A percentile compares a stretch with the other conserved stretches of the same genome.
Evolutionary conservation across 2,329 filamentous ascomycete genomes (phyloP).

Genomic region (Gremmenia infestans): DNA sequence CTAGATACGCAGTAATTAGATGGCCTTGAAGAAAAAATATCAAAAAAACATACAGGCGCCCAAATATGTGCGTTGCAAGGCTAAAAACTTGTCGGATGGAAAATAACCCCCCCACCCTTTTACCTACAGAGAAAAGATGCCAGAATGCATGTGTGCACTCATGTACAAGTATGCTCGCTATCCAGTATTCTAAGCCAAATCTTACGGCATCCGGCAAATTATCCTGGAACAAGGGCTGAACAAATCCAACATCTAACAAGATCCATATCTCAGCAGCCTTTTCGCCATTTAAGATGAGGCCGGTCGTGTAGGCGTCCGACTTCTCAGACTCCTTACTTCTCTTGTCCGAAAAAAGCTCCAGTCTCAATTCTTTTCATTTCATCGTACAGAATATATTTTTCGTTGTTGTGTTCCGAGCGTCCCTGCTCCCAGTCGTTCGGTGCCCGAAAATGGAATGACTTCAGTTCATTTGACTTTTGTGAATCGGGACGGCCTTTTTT

Average conservation of each 20-base stretch:
- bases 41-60: too few species aligned
- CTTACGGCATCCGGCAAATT: not conserved
- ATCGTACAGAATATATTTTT: not conserved
- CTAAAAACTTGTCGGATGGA: too few species aligned
- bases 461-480: not conserved
- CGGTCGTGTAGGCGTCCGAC: too few species aligned
- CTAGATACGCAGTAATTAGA: not conserved
- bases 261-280: not conserved
- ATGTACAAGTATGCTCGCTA: not conserved
- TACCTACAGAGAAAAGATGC: not conserved
- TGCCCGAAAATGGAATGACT: not conserved
- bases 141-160: not conserved
- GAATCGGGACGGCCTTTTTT: not conserved
- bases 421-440: not conserved
- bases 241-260: not conserved
- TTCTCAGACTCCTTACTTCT: not conserved
- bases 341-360: not conserved
- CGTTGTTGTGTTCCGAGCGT: not conserved
- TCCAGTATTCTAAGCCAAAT: not conserved
- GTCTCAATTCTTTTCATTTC: not conserved
- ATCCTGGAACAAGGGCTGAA: not conserved
- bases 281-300: not conserved
- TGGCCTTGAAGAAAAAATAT: too few species aligned
- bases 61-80: too few species aligned
- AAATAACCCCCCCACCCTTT: too few species aligned